Percentiles rank a stretch among this genome's conserved stretches.
These are phyloP conservation scores for Xylaria telfairii DNA, from an alignment of 495 filamentous ascomycete species.

Conservation along the genomic window DNA sequence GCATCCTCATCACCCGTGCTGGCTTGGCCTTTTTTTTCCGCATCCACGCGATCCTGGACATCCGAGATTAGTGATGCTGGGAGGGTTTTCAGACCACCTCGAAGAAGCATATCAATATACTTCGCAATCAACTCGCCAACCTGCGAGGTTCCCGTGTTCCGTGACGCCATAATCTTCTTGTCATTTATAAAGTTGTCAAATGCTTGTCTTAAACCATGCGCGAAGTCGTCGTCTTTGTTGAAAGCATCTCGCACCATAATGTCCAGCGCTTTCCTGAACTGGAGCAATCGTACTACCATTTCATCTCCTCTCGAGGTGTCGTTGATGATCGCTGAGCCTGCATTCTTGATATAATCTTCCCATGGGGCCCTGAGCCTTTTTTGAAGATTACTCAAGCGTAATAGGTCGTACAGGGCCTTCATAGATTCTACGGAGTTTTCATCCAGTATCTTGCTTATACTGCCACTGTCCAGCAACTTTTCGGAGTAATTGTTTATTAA, in stretches of 20 bases:
- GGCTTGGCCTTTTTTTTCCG: constrained; percentile 60
- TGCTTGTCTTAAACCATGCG: constrained; percentile 77
- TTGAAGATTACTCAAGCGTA: constrained; percentile 69
- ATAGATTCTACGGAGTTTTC: constrained; percentile 69
- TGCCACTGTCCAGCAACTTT: constrained; percentile 65
- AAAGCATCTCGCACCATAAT: constrained; percentile 75
- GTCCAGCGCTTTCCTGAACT: constrained; percentile 83
- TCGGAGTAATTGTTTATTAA: constrained; percentile 67
- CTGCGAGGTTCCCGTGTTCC: constrained; percentile 84
- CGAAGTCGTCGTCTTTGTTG: constrained; percentile 71
- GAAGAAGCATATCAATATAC: constrained; percentile 88
- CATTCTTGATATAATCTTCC: constrained; percentile 74
- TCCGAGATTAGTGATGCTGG: constrained; percentile 62
- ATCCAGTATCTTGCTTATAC: constrained; percentile 71
- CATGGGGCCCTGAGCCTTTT: constrained; percentile 72
- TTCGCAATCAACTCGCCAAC: constrained; percentile 99
- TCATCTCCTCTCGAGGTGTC: constrained; percentile 77
- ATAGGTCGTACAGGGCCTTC: constrained; percentile 75
- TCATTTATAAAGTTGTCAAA: constrained; percentile 93
- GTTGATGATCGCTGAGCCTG: constrained; percentile 79
- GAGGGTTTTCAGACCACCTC: constrained; percentile 83
- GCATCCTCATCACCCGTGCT: constrained; percentile 81
- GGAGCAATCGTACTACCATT: constrained; percentile 86
- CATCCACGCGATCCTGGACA: constrained; percentile 53
- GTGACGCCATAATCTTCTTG: constrained; percentile 68